Conservation (phyloP, 106 monocot species). For the Agapanthus africanus region DNA sequence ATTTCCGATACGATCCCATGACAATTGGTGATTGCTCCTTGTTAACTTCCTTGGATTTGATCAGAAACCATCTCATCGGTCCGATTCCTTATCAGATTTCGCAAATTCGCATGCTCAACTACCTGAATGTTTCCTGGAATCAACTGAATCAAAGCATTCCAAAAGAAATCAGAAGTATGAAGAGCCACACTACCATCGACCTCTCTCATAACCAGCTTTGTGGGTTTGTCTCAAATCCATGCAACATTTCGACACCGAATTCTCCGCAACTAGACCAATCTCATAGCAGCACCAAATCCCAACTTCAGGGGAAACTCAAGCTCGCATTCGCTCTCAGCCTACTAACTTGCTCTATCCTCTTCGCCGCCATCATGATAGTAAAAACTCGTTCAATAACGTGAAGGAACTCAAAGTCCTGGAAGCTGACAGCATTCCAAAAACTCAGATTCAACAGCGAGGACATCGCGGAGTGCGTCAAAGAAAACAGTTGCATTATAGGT, state of each 20-base stretch:
- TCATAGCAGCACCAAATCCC: conserved; percentile 1
- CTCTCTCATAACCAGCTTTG: conserved; percentile 30
- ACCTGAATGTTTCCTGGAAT: conserved; percentile 47
- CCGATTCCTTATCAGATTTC: conserved; percentile 25
- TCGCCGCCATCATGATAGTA: conserved; percentile 27
- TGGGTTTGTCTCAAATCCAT: conserved; percentile 29
- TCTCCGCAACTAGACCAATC: not conserved
- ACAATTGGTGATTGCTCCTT: conserved; percentile 26
- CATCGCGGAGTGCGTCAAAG: conserved; percentile 59
- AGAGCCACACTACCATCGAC: conserved; percentile 45
- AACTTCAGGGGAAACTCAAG: conserved; percentile 36
- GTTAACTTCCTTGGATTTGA: conserved; percentile 42
- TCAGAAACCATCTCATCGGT: conserved; percentile 29
- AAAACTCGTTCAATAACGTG: conserved; percentile 30
- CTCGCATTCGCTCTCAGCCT: conserved; percentile 30
- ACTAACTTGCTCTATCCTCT: conserved; percentile 28
- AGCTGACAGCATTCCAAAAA: conserved; percentile 72
- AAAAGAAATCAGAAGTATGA: conserved; percentile 36
- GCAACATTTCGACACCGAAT: conserved; percentile 25
- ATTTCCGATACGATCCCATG: conserved; percentile 23
- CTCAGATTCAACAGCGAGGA: conserved; percentile 46
- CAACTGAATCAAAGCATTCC: conserved; percentile 31
- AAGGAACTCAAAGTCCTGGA: conserved; percentile 42
- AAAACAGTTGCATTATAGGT: conserved; percentile 44
- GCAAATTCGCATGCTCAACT: conserved; percentile 32